Percentiles rank a stretch among this genome's conserved stretches.
These are phyloP conservation scores for Naganishia randhawae DNA, from an alignment of 768 basidiomycete species.

Conservation along the genomic window DNA sequence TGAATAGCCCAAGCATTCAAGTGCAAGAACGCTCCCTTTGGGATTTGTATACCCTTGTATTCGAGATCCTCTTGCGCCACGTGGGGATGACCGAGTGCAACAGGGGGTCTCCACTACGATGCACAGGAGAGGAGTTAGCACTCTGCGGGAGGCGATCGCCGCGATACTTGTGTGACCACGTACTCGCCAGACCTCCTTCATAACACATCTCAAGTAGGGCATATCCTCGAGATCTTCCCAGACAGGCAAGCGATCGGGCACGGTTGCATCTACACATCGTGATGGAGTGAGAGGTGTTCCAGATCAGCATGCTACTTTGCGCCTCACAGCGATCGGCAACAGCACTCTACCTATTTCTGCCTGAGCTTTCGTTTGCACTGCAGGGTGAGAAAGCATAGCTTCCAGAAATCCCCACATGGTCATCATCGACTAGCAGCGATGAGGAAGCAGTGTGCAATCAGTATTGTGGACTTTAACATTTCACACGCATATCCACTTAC, in stretches of 20 bases:
- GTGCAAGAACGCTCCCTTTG: background rate
- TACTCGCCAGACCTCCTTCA: background rate
- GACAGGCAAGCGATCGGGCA: background rate
- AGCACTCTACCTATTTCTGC: background rate
- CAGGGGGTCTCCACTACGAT: background rate
- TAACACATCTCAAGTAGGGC: background rate
- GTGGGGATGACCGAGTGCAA: background rate
- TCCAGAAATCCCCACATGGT: background rate
- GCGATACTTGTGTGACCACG: no score
- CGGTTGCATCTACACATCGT: background rate
- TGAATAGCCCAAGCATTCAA: conserved; percentile 1
- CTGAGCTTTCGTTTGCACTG: background rate
- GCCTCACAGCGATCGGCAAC: background rate
- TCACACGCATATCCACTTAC: background rate
- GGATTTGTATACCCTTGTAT: background rate
- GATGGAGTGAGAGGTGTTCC: no score
- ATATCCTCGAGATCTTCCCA: background rate
- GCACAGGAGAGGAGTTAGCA: background rate
- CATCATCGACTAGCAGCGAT: background rate
- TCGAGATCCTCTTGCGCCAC: background rate
- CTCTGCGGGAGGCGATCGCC: background rate
- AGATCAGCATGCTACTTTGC: background rate
- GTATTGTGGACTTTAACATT: background rate
- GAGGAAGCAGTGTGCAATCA: background rate
- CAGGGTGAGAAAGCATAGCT: background rate